Conservation (phyloP, 2,329 filamentous ascomycete genomes). For the Pezicula rhizophila region DNA sequence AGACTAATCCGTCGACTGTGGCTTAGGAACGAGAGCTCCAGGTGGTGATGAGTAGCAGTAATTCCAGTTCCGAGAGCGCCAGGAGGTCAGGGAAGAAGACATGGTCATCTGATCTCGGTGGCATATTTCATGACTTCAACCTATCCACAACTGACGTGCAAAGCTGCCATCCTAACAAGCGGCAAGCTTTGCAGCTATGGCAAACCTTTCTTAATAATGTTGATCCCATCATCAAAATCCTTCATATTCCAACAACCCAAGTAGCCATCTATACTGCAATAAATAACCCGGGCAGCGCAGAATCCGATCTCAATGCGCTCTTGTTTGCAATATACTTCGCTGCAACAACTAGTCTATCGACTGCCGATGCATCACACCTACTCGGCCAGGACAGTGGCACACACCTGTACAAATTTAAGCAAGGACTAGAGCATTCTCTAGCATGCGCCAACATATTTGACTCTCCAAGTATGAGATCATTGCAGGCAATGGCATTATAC, state of each 20-base stretch:
- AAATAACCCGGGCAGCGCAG: slow-evolving; percentile 48
- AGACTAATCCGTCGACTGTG: background rate
- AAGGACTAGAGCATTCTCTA: slow-evolving; percentile 43
- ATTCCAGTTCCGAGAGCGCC: background rate
- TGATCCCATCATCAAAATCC: slow-evolving; percentile 61
- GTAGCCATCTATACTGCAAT: slow-evolving; percentile 50
- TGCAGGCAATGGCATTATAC: slow-evolving; percentile 46
- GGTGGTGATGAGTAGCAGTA: background rate
- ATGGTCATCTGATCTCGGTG: background rate
- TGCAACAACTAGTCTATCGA: slow-evolving; percentile 31
- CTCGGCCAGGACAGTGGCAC: slow-evolving; percentile 33
- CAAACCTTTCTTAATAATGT: slow-evolving; percentile 64
- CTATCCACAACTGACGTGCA: background rate
- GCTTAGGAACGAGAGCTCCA: slow-evolving; percentile 1
- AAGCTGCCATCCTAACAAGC: background rate
- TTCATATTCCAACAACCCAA: slow-evolving; percentile 61
- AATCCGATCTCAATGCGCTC: slow-evolving; percentile 32
- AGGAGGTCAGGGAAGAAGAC: background rate
- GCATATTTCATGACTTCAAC: background rate
- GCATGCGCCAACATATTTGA: slow-evolving; percentile 45
- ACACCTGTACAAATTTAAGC: slow-evolving; percentile 38
- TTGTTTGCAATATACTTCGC: slow-evolving; percentile 46
- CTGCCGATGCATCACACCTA: slow-evolving; percentile 2
- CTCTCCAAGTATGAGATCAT: slow-evolving; percentile 40
- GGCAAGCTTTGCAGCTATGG: slow-evolving; percentile 40